Conservation (phyloP, 306 rosid genomes). For the Quercus wislizeni region DNA sequence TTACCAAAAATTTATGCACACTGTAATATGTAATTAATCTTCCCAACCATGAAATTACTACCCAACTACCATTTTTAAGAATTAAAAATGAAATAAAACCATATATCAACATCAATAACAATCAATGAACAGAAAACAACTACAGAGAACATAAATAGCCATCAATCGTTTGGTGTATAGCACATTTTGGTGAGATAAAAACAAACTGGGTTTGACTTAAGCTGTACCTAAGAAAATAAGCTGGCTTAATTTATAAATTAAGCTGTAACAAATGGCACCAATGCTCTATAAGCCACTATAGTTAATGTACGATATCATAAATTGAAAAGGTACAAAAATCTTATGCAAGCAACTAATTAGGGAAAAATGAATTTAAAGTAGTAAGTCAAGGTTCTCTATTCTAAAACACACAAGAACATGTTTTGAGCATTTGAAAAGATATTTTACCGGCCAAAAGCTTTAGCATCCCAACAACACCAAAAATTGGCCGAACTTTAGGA, state of each 20-base stretch:
- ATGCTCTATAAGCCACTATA: neutral
- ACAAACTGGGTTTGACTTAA: too few relatives aligned
- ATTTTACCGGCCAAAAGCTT: constrained; percentile 81
- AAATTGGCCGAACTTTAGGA: constrained; percentile 73
- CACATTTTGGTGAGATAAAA: too few relatives aligned
- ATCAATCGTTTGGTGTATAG: too few relatives aligned
- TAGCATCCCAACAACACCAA: constrained; percentile 81
- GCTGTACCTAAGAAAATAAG: too few relatives aligned
- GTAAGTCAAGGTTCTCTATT: neutral
- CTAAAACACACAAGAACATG: neutral
- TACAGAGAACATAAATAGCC: neutral
- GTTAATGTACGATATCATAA: neutral
- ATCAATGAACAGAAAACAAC: neutral
- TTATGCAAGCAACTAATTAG: neutral
- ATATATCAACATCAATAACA: neutral
- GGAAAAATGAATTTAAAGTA: neutral
- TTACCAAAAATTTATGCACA: constrained; percentile 4
- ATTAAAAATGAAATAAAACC: neutral
- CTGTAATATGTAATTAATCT: neutral
- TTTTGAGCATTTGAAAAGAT: constrained; percentile 20
- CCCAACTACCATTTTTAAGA: neutral
- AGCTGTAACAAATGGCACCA: neutral
- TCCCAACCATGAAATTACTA: neutral
- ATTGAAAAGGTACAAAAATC: neutral
- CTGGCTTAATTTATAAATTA: too few relatives aligned